Percentiles rank a stretch among this genome's conserved stretches.
These are phyloP conservation scores for Candida takata DNA, from an alignment of 805 yeast genomes.

Conservation along the genomic window DNA sequence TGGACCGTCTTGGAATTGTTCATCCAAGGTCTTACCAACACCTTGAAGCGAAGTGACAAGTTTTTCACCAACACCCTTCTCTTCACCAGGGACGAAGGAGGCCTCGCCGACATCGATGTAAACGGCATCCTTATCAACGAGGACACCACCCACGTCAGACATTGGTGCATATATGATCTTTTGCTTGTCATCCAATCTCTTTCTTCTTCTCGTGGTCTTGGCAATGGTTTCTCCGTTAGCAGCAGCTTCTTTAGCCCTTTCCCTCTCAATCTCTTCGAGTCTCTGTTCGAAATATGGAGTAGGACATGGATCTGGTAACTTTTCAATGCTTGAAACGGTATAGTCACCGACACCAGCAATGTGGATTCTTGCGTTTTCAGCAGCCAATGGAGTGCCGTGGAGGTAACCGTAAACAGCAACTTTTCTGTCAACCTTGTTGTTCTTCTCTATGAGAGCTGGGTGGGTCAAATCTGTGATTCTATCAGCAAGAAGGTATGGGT, in stretches of 20 bases:
- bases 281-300: slow-evolving; percentile 89
- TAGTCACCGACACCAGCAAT: slow-evolving; percentile 95
- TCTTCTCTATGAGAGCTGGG: slow-evolving; percentile 70
- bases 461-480: slow-evolving; percentile 92
- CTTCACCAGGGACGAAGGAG: slow-evolving; percentile 55
- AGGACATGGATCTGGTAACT: slow-evolving; percentile 97
- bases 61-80: slow-evolving; percentile 79
- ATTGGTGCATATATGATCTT: slow-evolving; percentile 96
- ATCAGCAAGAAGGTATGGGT: slow-evolving; percentile 88
- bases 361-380: slow-evolving; percentile 69
- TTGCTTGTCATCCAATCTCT: slow-evolving; percentile 88
- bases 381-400: slow-evolving; percentile 84
- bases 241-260: slow-evolving; percentile 57
- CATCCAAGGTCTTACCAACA: slow-evolving; percentile 53
- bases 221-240: slow-evolving; percentile 50
- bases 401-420: slow-evolving; percentile 90
- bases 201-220: slow-evolving; percentile 71
- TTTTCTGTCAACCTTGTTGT: slow-evolving; percentile 80
- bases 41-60: slow-evolving; percentile 77
- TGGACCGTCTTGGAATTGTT: slow-evolving; percentile 50
- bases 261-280: slow-evolving; percentile 74
- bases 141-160: slow-evolving; percentile 99
- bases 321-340: slow-evolving; percentile 68
- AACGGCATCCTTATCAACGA: slow-evolving; percentile 96
- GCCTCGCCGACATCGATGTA: slow-evolving; percentile 61